These are phyloP conservation scores for Magnolia kwangsiensis DNA, from an alignment of 164 flowering plant genomes.

Conservation along the genomic window DNA sequence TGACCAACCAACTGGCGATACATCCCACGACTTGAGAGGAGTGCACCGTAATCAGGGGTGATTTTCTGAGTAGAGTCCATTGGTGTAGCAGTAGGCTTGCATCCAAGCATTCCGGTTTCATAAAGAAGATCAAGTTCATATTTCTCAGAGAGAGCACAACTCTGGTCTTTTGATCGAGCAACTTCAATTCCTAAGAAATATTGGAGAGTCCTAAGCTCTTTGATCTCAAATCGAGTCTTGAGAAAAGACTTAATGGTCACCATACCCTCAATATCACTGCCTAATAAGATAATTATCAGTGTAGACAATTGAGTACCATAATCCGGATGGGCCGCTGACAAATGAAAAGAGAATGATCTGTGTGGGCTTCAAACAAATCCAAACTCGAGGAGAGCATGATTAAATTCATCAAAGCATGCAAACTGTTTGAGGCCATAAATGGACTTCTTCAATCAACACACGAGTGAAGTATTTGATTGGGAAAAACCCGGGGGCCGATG, in stretches of 20 bases:
- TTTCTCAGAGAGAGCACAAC: not conserved
- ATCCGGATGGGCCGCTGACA: not conserved
- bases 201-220: not conserved
- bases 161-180: not conserved
- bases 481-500: not conserved
- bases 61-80: not conserved
- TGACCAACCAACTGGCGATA: not conserved
- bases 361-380: not conserved
- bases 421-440: not conserved
- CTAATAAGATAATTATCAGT: not conserved
- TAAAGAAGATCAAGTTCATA: not conserved
- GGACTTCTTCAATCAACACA: not conserved
- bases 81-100: not conserved
- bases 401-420: not conserved
- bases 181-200: conserved; percentile 1
- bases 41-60: not conserved
- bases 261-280: not conserved
- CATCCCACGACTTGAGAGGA: not conserved
- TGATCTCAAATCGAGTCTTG: not conserved
- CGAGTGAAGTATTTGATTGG: not conserved
- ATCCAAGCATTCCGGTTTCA: not conserved
- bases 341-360: not conserved
- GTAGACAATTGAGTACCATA: not conserved
- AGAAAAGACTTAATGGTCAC: not conserved
- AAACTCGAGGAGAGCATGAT: not conserved